These are phyloP conservation scores for Phytophthora pistaciae DNA, from an alignment of 352 stramenopile species.

Conservation along the genomic window DNA sequence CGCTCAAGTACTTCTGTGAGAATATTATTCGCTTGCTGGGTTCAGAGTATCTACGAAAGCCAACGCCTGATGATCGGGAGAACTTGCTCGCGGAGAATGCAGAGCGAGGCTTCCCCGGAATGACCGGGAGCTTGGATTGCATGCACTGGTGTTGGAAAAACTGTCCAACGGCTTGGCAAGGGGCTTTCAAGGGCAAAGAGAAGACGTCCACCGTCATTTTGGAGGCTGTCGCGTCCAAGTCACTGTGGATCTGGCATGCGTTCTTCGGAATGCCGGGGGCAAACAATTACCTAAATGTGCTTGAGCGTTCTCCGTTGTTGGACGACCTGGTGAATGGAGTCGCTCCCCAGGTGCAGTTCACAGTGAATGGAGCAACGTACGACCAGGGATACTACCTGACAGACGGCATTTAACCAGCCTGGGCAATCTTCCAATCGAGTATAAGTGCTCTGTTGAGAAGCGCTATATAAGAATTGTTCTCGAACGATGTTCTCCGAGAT, in stretches of 20 bases:
- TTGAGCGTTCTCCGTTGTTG: constrained; percentile 6
- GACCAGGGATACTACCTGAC: constrained; percentile 4
- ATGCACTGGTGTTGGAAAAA: constrained; percentile 7
- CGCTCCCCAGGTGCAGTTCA: background rate
- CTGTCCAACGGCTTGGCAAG: background rate
- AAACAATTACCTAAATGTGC: constrained; percentile 12
- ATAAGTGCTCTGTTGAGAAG: too few species aligned
- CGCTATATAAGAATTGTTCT: too few species aligned
- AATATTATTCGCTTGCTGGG: background rate
- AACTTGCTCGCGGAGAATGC: background rate
- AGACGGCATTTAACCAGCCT: constrained; percentile 4
- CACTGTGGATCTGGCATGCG: constrained; percentile 11
- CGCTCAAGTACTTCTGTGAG: background rate
- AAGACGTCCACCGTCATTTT: constrained; percentile 7
- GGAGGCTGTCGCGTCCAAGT: background rate
- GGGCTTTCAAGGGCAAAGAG: background rate
- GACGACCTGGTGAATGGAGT: background rate
- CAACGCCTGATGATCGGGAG: background rate
- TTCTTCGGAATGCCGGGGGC: constrained; percentile 13
- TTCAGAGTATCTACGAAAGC: background rate
- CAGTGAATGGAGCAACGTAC: background rate
- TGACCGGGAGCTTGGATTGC: constrained; percentile 1
- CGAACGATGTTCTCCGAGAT: too few species aligned
- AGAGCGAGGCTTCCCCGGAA: background rate
- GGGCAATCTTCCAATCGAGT: background rate